Conservation (phyloP, 164 flowering plant genomes). For the Tinospora cordifolia region DNA sequence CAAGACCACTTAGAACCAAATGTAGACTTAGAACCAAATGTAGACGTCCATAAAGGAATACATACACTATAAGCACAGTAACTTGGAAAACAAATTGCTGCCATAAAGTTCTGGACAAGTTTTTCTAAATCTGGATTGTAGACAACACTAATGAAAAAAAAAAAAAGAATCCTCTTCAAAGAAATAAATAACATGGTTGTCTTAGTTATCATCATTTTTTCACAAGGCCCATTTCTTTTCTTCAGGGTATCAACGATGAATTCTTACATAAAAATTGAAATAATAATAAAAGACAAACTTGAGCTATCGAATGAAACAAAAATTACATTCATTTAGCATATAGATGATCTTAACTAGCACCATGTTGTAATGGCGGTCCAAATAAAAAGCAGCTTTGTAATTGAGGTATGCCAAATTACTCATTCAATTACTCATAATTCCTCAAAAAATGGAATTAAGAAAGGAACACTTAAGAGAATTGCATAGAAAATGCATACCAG, state of each 20-base stretch:
- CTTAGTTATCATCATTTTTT: background rate
- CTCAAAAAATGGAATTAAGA: background rate
- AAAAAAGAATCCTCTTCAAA: background rate
- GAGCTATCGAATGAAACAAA: background rate
- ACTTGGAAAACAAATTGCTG: conserved; percentile 44
- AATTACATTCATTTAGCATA: too few relatives aligned
- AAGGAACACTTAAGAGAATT: background rate
- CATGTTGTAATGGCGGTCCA: background rate
- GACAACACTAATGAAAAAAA: background rate
- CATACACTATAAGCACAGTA: conserved; percentile 80
- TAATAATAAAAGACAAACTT: background rate
- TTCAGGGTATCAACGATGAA: background rate
- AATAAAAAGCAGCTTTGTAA: too few relatives aligned
- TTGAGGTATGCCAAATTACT: background rate
- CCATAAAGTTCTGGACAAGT: background rate
- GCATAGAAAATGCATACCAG: conserved; percentile 46
- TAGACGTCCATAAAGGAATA: conserved; percentile 82
- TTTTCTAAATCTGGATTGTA: background rate
- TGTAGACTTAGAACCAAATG: conserved; percentile 91
- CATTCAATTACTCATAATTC: too few relatives aligned
- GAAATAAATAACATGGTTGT: background rate
- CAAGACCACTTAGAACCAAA: too few relatives aligned
- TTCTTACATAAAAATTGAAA: background rate
- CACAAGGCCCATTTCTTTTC: background rate
- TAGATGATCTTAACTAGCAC: too few relatives aligned